Evolutionary conservation across 257 asterid genomes (phyloP), one percentile per base, ranked within the genome.

Genomic region (Petrea volubilis): DNA sequence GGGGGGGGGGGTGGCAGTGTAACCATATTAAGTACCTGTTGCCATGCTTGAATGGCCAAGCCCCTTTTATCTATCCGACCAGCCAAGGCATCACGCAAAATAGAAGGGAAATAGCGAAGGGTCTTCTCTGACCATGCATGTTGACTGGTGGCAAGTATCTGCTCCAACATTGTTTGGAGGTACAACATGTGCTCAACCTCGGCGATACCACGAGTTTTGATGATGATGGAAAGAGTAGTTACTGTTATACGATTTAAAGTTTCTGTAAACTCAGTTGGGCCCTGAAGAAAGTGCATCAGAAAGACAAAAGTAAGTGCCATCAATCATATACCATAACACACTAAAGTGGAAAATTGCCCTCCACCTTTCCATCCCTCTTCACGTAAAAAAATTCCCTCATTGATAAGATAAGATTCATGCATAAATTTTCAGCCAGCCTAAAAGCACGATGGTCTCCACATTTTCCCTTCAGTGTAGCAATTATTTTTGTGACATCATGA

Each of bases 51-150:
- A 75, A 91, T 92, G 38, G 98, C 88, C 76, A 85, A 75, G 77
- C 93, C 95, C 85, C 95, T 84, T 72, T 90, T 89, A 78, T 91
- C 98, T 43, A 80, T 77, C 67, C 99, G 85, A 18, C 93, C 97
- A 47, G 79, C 80, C 91, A 94, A 87, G 74, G 91, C 90, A 74
- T 94, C 99, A 66, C 91, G 96, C 55, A 94, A 60, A 70, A 90
- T 77, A 65, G 96, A 75, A 68, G 99, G 99, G 78, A 94, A 94
- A 81, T 89, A 82, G 68, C 88, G 95, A 72, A 91, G 82, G 71
- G 99, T 91, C 82, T 94, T 91, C 79, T 94, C 99, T 20, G 99
- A 94, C 99, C 99, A 94, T n/a, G 96, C 81, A 83, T 94, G 99
- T 74, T 90, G 98, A 82, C 99, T 94, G 74, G 91, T 83, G 61